phyloP scores from a whole-genome alignment of 2,329 filamentous ascomycete species.

The Trichoderma sp. region DNA sequence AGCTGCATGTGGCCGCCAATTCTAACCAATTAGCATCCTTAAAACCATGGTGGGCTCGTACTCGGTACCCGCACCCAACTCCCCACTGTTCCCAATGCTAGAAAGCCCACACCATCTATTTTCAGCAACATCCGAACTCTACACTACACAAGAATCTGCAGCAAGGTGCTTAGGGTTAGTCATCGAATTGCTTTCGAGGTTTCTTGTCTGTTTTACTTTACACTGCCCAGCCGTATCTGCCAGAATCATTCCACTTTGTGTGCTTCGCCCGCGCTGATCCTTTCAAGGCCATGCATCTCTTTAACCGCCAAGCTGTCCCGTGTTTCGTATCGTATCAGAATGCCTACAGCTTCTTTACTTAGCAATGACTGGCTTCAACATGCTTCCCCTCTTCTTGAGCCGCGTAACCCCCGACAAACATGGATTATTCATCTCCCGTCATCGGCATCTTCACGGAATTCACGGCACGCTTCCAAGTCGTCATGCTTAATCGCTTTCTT shows the following conservation, averaged over 20 bases:
- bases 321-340: neutral
- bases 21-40: neutral
- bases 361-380: neutral
- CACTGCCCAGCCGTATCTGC: neutral
- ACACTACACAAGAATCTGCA: neutral
- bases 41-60: neutral
- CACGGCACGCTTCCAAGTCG: neutral
- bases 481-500: neutral
- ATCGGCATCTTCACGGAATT: neutral
- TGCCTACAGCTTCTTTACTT: neutral
- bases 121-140: neutral
- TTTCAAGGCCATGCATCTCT: neutral
- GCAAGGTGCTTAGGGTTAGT: neutral
- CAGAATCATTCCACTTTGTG: neutral
- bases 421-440: neutral
- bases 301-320: neutral
- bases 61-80: neutral
- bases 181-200: neutral
- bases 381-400: neutral
- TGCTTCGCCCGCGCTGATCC: neutral
- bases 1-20: neutral
- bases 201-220: neutral
- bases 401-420: conserved; percentile 1
- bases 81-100: neutral
- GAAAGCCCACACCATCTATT: neutral